Percentiles rank a stretch among this genome's conserved stretches.
These are phyloP conservation scores for Garcia nutans DNA, from an alignment of 345 rosid genomes.

Conservation along the genomic window DNA sequence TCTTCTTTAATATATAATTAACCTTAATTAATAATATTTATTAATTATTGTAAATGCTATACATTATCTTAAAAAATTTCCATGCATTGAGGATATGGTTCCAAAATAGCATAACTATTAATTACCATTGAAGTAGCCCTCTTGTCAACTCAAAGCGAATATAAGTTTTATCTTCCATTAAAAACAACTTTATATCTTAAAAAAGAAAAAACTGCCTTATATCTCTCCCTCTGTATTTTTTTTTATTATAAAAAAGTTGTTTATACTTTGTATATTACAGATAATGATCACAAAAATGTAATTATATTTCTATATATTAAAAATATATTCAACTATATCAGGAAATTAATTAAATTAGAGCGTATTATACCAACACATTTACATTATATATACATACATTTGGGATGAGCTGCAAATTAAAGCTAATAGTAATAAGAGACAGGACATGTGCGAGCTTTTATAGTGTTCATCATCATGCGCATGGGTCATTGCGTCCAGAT, in stretches of 20 bases:
- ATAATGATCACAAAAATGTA: no score
- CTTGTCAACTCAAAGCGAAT: conserved; percentile 25
- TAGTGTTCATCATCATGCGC: conserved; percentile 32
- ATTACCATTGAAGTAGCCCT: conserved; percentile 19
- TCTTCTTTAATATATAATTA: no score
- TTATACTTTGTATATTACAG: not conserved
- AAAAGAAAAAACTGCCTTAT: no score
- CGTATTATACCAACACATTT: no score
- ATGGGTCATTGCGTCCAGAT: conserved; percentile 17
- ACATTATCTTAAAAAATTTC: not conserved
- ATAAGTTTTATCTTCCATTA: not conserved
- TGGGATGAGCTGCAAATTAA: not conserved
- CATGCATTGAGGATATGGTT: conserved; percentile 17
- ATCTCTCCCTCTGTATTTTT: not conserved
- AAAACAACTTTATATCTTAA: no score
- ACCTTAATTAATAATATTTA: no score
- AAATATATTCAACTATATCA: no score
- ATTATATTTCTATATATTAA: no score
- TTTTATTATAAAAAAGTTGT: not conserved
- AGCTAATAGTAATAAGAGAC: conserved; percentile 20
- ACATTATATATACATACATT: not conserved
- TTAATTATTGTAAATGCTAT: no score
- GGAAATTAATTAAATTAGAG: no score
- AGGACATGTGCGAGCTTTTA: conserved; percentile 36
- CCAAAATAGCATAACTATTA: conserved; percentile 16